Evolutionary conservation across 2,329 filamentous ascomycete species (phyloP).

Genomic region (Metarhizium anisopliae): DNA sequence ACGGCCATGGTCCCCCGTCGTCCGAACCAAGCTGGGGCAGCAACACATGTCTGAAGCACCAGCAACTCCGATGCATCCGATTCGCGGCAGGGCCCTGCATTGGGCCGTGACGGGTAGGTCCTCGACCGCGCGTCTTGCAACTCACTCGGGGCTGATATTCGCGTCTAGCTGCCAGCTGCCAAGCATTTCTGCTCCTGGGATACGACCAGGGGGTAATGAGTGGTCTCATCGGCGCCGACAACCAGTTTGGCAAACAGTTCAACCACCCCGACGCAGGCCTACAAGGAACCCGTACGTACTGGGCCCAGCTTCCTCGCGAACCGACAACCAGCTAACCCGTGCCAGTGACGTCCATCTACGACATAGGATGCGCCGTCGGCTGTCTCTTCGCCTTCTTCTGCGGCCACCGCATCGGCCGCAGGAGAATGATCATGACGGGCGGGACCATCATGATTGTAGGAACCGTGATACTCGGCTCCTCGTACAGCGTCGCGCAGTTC

Average conservation of each 20-base stretch:
- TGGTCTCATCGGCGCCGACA: slow-evolving; percentile 27
- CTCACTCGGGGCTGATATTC: too few species aligned
- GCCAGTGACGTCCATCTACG: slow-evolving; percentile 20
- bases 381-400: slow-evolving; percentile 23
- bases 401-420: slow-evolving; percentile 32
- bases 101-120: not conserved
- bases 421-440: slow-evolving; percentile 30
- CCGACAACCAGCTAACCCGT: not conserved
- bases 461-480: slow-evolving; percentile 14
- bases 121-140: too few species aligned
- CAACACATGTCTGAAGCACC: not conserved
- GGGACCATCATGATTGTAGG: slow-evolving; percentile 34
- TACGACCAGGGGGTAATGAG: slow-evolving; percentile 19
- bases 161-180: not conserved
- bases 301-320: too few species aligned
- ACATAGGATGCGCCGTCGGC: slow-evolving; percentile 24
- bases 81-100: not conserved
- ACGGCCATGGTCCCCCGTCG: too few species aligned
- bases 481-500: slow-evolving; percentile 4
- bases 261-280: slow-evolving; percentile 24
- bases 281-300: slow-evolving; percentile 20
- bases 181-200: slow-evolving; percentile 1
- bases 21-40: too few species aligned
- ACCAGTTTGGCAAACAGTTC: slow-evolving; percentile 29
- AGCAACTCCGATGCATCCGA: not conserved